A percentile compares a stretch with the other conserved stretches of the same genome.
These are phyloP conservation scores for Meyerozyma sp. DNA, from an alignment of 1,139 yeast species.

Conservation along the genomic window DNA sequence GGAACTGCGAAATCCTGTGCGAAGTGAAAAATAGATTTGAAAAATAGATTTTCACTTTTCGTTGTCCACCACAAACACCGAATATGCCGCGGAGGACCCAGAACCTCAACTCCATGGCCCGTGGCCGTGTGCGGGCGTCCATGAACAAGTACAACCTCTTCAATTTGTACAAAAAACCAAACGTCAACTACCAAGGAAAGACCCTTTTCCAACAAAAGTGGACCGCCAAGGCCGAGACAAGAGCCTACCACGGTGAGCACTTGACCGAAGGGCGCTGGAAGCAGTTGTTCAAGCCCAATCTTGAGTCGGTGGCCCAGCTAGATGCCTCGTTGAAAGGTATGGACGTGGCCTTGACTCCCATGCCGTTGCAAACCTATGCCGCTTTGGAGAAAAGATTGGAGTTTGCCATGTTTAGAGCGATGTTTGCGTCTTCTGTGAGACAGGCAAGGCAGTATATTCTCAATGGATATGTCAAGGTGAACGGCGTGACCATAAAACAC, in stretches of 20 bases:
- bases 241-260: constrained; percentile 95
- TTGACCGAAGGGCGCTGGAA: constrained; percentile 82
- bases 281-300: constrained; percentile 61
- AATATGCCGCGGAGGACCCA: constrained; percentile 61
- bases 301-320: constrained; percentile 82
- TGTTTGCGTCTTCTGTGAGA: constrained; percentile 91
- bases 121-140: constrained; percentile 82
- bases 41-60: constrained; percentile 1
- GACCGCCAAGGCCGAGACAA: constrained; percentile 84
- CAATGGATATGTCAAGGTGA: constrained; percentile 79
- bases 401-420: constrained; percentile 80
- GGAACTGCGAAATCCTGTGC: too few relatives aligned
- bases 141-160: constrained; percentile 90
- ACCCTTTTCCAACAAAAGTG: constrained; percentile 88
- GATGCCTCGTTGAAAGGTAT: constrained; percentile 68
- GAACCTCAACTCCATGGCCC: constrained; percentile 52
- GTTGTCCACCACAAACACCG: constrained; percentile 3
- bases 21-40: neutral
- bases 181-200: constrained; percentile 46
- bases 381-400: constrained; percentile 85
- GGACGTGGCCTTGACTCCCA: constrained; percentile 61
- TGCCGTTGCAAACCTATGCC: constrained; percentile 84
- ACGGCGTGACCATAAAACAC: constrained; percentile 71
- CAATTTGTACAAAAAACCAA: constrained; percentile 71
- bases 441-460: constrained; percentile 89